These are phyloP conservation scores for Fusarium caatingaense DNA, from an alignment of 2,329 filamentous ascomycete species.

Conservation along the genomic window DNA sequence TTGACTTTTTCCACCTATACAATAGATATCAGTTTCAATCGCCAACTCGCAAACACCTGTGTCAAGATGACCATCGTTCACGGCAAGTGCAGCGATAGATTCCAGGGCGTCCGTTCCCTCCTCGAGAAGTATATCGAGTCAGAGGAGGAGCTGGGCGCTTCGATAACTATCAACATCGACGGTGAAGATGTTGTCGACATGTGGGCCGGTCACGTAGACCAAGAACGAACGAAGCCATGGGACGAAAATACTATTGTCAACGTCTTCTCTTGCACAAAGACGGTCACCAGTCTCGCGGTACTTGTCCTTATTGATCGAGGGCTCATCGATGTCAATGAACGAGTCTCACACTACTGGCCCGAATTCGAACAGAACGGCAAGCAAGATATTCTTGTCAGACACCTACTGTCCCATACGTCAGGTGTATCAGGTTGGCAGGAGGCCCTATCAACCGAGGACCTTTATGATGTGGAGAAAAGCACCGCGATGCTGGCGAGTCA, in stretches of 20 bases:
- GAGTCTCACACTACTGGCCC: constrained; percentile 29
- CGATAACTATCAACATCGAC: not conserved
- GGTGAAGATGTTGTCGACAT: constrained; percentile 1
- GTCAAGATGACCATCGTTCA: not conserved
- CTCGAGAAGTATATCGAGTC: not conserved
- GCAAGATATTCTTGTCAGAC: constrained; percentile 6
- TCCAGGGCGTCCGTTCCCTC: not conserved
- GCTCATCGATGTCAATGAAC: not conserved
- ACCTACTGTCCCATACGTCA: constrained; percentile 8
- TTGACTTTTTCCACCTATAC: too few species aligned
- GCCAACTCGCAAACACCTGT: rapidly evolving
- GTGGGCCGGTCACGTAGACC: constrained; percentile 3
- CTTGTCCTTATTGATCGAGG: constrained; percentile 27
- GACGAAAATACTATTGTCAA: constrained; percentile 4
- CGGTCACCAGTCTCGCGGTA: constrained; percentile 23
- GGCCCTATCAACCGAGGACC: not conserved
- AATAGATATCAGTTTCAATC: too few species aligned
- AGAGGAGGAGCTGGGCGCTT: not conserved
- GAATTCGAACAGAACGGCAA: constrained; percentile 31
- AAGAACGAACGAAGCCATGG: not conserved
- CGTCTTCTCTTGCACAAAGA: constrained; percentile 29
- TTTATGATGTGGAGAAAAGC: not conserved
- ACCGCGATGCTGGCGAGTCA: not conserved
- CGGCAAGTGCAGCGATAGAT: not conserved
- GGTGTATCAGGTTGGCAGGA: constrained; percentile 19